Evolutionary conservation across 2,329 filamentous ascomycete species (phyloP).

Genomic region (Paraphaeosphaeria sporulosa): DNA sequence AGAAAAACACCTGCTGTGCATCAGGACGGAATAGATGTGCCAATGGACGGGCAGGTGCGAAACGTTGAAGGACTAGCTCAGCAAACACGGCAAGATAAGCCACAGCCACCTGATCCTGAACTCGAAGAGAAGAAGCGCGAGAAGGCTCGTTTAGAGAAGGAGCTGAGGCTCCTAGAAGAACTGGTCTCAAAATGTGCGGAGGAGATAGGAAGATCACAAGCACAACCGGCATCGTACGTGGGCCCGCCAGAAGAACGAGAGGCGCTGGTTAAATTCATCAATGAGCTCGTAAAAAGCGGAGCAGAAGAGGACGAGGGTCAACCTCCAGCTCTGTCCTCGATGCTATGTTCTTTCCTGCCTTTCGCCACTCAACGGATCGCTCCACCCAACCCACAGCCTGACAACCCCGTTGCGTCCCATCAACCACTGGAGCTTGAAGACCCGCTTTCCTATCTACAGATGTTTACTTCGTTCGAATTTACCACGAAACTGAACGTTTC

Average conservation of each 20-base stretch:
- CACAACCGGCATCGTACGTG: conserved; percentile 21
- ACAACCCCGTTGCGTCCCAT: conserved; percentile 65
- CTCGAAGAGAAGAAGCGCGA: conserved; percentile 40
- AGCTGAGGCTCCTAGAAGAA: conserved; percentile 40
- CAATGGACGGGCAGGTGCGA: conserved; percentile 20
- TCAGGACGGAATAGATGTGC: conserved; percentile 18
- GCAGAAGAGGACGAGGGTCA: conserved; percentile 25
- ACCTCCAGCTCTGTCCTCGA: conserved; percentile 36
- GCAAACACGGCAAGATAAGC: conserved; percentile 15
- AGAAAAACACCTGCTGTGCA: conserved; percentile 26
- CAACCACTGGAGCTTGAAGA: conserved; percentile 69
- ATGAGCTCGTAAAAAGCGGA: conserved; percentile 25
- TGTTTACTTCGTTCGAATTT: conserved; percentile 74
- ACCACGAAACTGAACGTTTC: conserved; percentile 58
- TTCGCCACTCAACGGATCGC: conserved; percentile 39
- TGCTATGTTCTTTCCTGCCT: conserved; percentile 52
- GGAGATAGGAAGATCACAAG: conserved; percentile 37
- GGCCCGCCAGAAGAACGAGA: conserved; percentile 30
- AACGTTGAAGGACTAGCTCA: conserved; percentile 9
- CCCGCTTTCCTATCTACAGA: conserved; percentile 72
- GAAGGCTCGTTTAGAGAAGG: conserved; percentile 36
- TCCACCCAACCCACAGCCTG: conserved; percentile 30
- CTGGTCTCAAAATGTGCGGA: conserved; percentile 40
- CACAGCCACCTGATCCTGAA: conserved; percentile 29
- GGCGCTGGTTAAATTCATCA: conserved; percentile 36